Evolutionary conservation across 2,329 filamentous ascomycete species (phyloP), one percentile per base, ranked within the genome.

Genomic region (Aspergillus pseudoterreus): DNA sequence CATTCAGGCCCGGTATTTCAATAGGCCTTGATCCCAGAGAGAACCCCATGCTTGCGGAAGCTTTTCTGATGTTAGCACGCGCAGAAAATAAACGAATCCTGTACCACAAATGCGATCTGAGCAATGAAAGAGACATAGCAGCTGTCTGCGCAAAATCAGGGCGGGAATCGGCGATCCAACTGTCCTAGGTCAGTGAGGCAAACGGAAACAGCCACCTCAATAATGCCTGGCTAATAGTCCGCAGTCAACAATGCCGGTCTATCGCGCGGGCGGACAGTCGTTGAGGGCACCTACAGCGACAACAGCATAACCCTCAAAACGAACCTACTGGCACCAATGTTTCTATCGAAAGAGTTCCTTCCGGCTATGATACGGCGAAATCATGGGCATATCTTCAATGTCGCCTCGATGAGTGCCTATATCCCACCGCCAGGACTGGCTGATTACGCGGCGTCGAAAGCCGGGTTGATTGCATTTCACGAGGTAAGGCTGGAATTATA

Each of bases 101-200:
- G 2, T 60, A 59, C 54, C 75, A 70, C 57, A 58, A 60, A 11
- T 75, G 71, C 47, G 74, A 77, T 42, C 60, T 77, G 0, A 74
- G 70, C 4, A 62, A 72, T 30, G 45, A 66, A 1, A 54, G 55
- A 3, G 62, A 63, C 9, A 63, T 75, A 35, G 53, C 52, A 12
- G 27, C 45, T 2, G 51, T 71, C 1, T 71, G 65, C 41, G 59
- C 0, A 51, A 52, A 15, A 66, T 75, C 46, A 59, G 62, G 21
- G 6, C 24, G 19, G 66, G 73, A 45, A 58, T 72, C 3, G 71
- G 73, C 1, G 57, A 74, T 54, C 71, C 71, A 70, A 54, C 58
- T 22, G 47, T 54, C 4, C 32, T 54, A 21, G n/a, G 51, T 54
- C 3, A 5, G 21, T 22, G 21, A 22, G 21, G 21, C 3, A 22